These are phyloP conservation scores for Penicillium argentinense DNA, from an alignment of 495 filamentous ascomycete genomes.

Conservation along the genomic window DNA sequence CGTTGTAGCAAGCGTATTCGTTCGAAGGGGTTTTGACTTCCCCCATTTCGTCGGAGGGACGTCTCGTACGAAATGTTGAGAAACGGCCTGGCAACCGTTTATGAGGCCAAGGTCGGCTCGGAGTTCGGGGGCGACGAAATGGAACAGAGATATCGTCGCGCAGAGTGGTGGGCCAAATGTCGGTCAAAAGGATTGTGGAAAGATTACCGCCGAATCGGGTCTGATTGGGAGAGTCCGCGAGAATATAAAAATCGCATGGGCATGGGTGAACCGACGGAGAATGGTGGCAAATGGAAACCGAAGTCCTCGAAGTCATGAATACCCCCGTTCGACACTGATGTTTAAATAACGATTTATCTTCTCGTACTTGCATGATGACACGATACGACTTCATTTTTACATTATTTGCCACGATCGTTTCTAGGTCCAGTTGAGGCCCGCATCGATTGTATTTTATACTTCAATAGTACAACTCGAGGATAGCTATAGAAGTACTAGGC, in stretches of 20 bases:
- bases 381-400: constrained; percentile 8
- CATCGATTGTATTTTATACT: constrained; percentile 4
- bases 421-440: neutral
- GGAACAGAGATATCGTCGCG: constrained; percentile 65
- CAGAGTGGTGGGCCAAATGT: constrained; percentile 69
- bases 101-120: constrained; percentile 82
- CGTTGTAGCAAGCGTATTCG: constrained; percentile 80
- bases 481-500: constrained; percentile 15
- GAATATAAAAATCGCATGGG: constrained; percentile 77
- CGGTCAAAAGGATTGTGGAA: constrained; percentile 79
- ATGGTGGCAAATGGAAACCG: constrained; percentile 33
- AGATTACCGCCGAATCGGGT: constrained; percentile 40
- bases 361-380: constrained; percentile 14
- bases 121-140: constrained; percentile 75
- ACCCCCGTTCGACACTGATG: neutral
- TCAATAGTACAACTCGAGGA: constrained; percentile 19
- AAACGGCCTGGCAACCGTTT: constrained; percentile 80
- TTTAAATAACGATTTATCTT: neutral
- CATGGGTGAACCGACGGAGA: constrained; percentile 35
- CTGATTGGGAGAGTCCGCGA: constrained; percentile 69
- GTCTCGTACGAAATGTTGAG: constrained; percentile 88
- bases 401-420: neutral
- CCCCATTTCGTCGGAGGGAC: constrained; percentile 64
- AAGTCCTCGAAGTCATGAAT: constrained; percentile 1
- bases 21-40: constrained; percentile 61